These are phyloP conservation scores for Stachybotrys chartarum DNA, from an alignment of 2,329 filamentous ascomycete species.

Conservation along the genomic window DNA sequence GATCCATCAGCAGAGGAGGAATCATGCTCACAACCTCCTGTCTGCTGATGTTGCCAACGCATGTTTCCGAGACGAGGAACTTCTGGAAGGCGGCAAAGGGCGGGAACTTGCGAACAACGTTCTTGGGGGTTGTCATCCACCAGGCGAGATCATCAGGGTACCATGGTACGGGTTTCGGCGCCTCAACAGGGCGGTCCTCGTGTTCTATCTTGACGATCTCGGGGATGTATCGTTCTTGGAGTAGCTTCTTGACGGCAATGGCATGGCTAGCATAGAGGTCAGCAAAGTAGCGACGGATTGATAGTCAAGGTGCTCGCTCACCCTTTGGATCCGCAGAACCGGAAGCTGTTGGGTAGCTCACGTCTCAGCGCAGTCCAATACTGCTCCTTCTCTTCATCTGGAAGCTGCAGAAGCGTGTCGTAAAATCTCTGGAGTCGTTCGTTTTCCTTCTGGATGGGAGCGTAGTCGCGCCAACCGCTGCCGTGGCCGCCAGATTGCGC, in stretches of 20 bases:
- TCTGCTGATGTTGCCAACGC: slow-evolving; percentile 92
- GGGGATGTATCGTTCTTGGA: slow-evolving; percentile 84
- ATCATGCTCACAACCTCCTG: slow-evolving; percentile 99
- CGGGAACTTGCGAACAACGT: slow-evolving; percentile 85
- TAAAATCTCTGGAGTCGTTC: slow-evolving; percentile 84
- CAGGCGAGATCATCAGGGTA: slow-evolving; percentile 94
- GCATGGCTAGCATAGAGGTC: slow-evolving; percentile 58
- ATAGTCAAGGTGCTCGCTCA: slow-evolving; percentile 26
- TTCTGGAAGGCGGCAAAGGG: slow-evolving; percentile 96
- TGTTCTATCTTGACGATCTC: slow-evolving; percentile 79
- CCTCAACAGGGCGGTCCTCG: slow-evolving; percentile 72
- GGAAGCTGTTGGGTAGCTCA: slow-evolving; percentile 93
- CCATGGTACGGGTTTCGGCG: slow-evolving; percentile 78
- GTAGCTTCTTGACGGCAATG: slow-evolving; percentile 80
- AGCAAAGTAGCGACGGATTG: slow-evolving; percentile 4
- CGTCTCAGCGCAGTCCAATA: slow-evolving; percentile 82
- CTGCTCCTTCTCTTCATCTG: slow-evolving; percentile 66
- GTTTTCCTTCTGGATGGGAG: slow-evolving; percentile 63
- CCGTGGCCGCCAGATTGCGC: slow-evolving; percentile 6
- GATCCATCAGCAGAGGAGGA: slow-evolving; percentile 85
- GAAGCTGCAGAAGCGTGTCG: slow-evolving; percentile 66
- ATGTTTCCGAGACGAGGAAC: slow-evolving; percentile 94
- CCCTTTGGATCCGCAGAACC: slow-evolving; percentile 94
- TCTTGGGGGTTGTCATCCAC: slow-evolving; percentile 97
- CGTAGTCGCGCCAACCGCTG: slow-evolving; percentile 27